phyloP scores from a whole-genome alignment of 2,329 filamentous ascomycete genomes.

The Fusarium phyllophilum region DNA sequence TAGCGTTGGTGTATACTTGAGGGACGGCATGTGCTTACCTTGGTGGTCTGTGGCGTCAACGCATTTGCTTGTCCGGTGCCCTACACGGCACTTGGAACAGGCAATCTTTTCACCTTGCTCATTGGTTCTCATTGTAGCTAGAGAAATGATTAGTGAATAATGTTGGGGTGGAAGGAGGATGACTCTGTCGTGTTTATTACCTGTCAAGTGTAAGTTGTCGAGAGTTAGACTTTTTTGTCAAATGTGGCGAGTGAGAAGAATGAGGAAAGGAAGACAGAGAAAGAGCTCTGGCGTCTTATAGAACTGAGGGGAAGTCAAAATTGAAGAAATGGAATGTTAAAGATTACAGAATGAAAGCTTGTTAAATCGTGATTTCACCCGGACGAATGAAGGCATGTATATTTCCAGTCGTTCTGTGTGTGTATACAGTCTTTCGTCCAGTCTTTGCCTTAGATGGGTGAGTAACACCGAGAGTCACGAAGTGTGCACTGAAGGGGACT shows the following conservation, averaged over 20 bases:
- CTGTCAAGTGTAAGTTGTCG: neutral
- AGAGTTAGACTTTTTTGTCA: neutral
- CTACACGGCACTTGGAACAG: neutral
- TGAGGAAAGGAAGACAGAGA: neutral
- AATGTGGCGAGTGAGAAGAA: neutral
- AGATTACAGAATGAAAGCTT: neutral
- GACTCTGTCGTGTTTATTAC: neutral
- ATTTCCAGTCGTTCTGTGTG: neutral
- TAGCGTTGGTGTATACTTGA: neutral
- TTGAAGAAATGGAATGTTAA: neutral
- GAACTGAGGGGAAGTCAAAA: too few species aligned
- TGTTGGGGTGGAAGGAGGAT: neutral
- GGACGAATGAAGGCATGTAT: neutral
- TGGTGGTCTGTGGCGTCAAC: neutral
- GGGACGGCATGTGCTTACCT: neutral
- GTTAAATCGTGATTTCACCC: neutral
- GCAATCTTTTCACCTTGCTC: neutral
- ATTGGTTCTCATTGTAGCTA: neutral
- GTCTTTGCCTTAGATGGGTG: neutral
- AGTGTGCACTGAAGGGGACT: rapidly evolving
- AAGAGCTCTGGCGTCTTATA: neutral
- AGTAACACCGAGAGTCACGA: neutral
- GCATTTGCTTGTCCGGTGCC: neutral
- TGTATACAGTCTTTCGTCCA: neutral
- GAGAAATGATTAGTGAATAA: too few species aligned